A percentile compares a stretch with the other conserved stretches of the same genome.
Evolutionary conservation across 768 basidiomycete genomes (phyloP).

Genomic region (Agrocybe pediades): DNA sequence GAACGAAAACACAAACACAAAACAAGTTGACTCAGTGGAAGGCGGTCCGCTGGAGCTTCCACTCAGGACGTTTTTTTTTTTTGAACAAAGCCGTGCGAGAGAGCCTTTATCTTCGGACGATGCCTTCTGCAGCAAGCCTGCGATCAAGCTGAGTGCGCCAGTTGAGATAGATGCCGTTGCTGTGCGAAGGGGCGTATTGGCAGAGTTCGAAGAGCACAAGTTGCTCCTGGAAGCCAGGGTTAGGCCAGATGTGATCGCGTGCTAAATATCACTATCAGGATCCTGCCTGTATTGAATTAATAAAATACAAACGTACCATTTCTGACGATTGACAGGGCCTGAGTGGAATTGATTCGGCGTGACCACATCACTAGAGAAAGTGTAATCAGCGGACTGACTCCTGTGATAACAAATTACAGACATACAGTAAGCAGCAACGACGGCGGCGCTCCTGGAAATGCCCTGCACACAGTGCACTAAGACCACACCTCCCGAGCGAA

Average conservation of each 20-base stretch:
- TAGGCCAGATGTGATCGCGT: conserved; percentile 78
- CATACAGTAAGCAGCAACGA: conserved; percentile 79
- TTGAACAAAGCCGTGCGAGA: neutral
- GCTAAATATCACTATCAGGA: conserved; percentile 36
- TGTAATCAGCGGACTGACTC: conserved; percentile 12
- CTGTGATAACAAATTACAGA: conserved; percentile 1
- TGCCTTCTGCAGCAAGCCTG: conserved; percentile 44
- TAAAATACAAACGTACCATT: conserved; percentile 41
- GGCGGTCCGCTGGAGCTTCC: neutral
- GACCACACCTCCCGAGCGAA: conserved; percentile 58
- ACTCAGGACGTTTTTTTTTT: conserved; percentile 2
- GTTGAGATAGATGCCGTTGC: conserved; percentile 64
- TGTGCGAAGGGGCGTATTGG: conserved; percentile 59
- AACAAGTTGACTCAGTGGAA: no score
- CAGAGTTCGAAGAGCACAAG: conserved; percentile 76
- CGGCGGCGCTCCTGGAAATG: conserved; percentile 65
- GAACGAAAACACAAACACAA: no score
- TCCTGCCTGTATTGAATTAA: conserved; percentile 1
- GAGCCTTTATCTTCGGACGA: conserved; percentile 26
- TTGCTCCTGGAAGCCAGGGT: conserved; percentile 79
- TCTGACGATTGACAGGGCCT: conserved; percentile 63
- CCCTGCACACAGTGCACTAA: conserved; percentile 72
- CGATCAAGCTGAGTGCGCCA: conserved; percentile 63
- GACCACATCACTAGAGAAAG: conserved; percentile 63
- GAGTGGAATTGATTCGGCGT: conserved; percentile 53